Conservation (phyloP, 2,329 filamentous ascomycete species). For the Colletotrichum shisoi region DNA sequence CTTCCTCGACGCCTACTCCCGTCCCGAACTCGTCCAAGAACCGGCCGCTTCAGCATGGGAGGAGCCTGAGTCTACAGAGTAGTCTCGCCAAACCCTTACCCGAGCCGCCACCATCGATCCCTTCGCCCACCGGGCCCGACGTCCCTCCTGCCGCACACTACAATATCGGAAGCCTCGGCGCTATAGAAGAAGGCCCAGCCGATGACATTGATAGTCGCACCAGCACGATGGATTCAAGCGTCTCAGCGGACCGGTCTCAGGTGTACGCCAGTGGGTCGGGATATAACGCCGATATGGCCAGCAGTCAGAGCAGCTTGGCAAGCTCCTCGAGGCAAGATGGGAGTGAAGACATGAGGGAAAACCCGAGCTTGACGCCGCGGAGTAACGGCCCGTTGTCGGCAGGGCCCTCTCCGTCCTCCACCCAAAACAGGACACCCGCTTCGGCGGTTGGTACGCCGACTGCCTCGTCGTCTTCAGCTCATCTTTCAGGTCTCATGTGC, state of each 20-base stretch:
- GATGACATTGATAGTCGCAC: slow-evolving; percentile 54
- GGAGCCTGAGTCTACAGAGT: slow-evolving; percentile 62
- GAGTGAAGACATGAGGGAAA: slow-evolving; percentile 55
- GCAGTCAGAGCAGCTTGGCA: slow-evolving; percentile 39
- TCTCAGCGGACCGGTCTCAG: slow-evolving; percentile 48
- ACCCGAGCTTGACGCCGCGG: slow-evolving; percentile 56
- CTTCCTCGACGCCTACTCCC: slow-evolving; percentile 37
- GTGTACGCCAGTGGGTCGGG: slow-evolving; percentile 50
- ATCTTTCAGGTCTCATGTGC: slow-evolving; percentile 72
- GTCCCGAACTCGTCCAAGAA: slow-evolving; percentile 33
- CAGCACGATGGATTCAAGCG: slow-evolving; percentile 59
- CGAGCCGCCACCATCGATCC: slow-evolving; percentile 53
- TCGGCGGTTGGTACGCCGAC: slow-evolving; percentile 54
- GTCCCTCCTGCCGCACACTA: slow-evolving; percentile 48
- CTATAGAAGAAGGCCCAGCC: slow-evolving; percentile 45
- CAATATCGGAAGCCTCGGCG: slow-evolving; percentile 42
- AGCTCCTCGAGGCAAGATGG: slow-evolving; percentile 50
- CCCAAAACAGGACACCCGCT: slow-evolving; percentile 52
- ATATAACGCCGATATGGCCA: slow-evolving; percentile 51
- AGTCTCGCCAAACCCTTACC: slow-evolving; percentile 67
- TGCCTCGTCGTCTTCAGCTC: slow-evolving; percentile 60
- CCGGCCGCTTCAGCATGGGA: slow-evolving; percentile 56
- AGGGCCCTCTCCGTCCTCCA: slow-evolving; percentile 63
- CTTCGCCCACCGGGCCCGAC: slow-evolving; percentile 40
- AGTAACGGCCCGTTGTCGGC: slow-evolving; percentile 64